Evolutionary conservation across 1,284 basidiomycete species (phyloP).

Genomic region (Papiliotrema terrestris): DNA sequence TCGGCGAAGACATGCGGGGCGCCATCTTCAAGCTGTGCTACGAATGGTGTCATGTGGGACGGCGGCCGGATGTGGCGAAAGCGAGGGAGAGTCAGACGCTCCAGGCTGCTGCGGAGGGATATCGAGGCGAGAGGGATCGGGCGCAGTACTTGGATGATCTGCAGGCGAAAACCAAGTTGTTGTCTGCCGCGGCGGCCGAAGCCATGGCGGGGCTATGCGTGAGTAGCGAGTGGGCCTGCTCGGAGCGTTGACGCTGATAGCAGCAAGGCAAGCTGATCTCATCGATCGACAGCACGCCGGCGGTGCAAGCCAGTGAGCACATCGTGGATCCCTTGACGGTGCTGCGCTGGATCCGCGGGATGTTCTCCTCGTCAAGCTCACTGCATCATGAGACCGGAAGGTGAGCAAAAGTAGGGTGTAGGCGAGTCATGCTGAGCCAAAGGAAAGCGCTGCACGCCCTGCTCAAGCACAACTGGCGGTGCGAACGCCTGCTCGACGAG

Average conservation of each 20-base stretch:
- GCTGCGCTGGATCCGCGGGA: conserved; percentile 51
- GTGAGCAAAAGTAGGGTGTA: too few species aligned
- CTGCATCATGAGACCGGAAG: conserved; percentile 49
- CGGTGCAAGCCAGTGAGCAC: conserved; percentile 33
- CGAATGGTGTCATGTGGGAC: conserved; percentile 88
- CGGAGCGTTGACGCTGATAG: not conserved
- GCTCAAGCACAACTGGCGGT: conserved; percentile 60
- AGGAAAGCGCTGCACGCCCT: conserved; percentile 77
- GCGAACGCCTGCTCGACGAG: conserved; percentile 64
- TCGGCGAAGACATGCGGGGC: conserved; percentile 71
- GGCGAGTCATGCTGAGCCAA: conserved; percentile 14
- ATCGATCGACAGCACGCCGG: conserved; percentile 33
- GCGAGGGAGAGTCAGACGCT: conserved; percentile 73
- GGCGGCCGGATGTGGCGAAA: conserved; percentile 68
- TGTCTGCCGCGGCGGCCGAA: conserved; percentile 74
- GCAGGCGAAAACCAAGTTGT: conserved; percentile 65
- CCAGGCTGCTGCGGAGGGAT: conserved; percentile 59
- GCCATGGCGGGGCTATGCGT: conserved; percentile 83
- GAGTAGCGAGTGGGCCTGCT: too few species aligned
- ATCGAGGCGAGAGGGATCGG: conserved; percentile 54
- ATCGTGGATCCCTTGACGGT: conserved; percentile 49
- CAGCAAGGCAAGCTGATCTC: conserved; percentile 45
- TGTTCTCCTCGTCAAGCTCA: conserved; percentile 46
- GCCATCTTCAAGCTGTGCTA: conserved; percentile 81
- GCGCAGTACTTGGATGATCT: conserved; percentile 58